Conservation (phyloP, 192 early-diverging fungal genomes). For the Umbelopsis ramanniana region DNA sequence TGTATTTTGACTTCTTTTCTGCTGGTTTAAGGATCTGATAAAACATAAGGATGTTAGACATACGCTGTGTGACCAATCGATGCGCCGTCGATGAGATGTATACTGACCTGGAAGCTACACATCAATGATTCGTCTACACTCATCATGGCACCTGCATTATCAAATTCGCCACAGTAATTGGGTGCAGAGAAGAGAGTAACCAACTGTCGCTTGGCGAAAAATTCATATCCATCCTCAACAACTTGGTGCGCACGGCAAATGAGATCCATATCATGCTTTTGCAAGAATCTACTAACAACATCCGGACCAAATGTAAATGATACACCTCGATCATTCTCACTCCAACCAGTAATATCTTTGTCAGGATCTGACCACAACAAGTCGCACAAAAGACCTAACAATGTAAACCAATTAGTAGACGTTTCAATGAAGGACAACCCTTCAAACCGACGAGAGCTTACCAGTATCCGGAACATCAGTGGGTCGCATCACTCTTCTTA, state of each 20-base stretch:
- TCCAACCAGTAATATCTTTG: conserved; percentile 95
- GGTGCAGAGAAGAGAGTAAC: conserved; percentile 96
- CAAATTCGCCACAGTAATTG: conserved; percentile 98
- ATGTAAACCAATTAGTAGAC: neutral
- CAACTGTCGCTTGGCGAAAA: conserved; percentile 86
- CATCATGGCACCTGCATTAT: conserved; percentile 91
- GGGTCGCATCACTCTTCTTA: conserved; percentile 94
- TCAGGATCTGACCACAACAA: conserved; percentile 98
- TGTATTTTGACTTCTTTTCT: conserved; percentile 32
- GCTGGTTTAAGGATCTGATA: conserved; percentile 32
- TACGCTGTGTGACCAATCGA: no score
- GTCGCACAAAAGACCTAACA: conserved; percentile 82
- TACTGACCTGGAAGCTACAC: conserved; percentile 84
- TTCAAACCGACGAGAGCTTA: conserved; percentile 23
- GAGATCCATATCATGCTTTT: conserved; percentile 96
- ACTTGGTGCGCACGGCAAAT: conserved; percentile 95
- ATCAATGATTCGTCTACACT: conserved; percentile 86
- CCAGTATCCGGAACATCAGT: conserved; percentile 98
- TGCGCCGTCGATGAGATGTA: neutral
- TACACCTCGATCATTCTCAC: conserved; percentile 96
- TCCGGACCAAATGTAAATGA: conserved; percentile 97
- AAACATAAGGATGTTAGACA: neutral
- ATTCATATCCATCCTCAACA: conserved; percentile 98
- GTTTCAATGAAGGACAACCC: neutral
- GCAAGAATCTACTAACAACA: conserved; percentile 79